Conservation (phyloP, 352 stramenopile species). For the Peronosclerospora sorghi region DNA sequence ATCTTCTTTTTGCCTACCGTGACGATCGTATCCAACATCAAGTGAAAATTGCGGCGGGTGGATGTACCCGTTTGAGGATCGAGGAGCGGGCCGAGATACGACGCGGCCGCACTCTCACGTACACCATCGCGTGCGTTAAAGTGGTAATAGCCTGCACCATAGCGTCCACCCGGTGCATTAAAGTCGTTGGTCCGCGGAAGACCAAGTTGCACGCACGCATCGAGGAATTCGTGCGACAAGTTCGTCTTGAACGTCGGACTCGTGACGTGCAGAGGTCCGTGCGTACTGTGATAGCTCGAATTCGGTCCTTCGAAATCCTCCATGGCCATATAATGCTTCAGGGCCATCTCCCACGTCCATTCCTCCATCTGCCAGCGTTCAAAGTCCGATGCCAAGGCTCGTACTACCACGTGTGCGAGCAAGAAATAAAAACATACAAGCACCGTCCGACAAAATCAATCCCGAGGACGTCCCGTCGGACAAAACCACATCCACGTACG, state of each 20-base stretch:
- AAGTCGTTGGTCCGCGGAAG: constrained; percentile 66
- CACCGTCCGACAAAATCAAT: constrained; percentile 86
- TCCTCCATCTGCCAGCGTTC: constrained; percentile 65
- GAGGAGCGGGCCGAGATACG: no score
- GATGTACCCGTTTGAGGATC: no score
- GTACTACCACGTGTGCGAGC: no score
- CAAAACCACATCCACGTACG: no score
- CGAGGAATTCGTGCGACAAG: no score
- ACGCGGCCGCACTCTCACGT: no score
- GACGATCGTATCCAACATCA: constrained; percentile 50
- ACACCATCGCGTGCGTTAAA: constrained; percentile 87
- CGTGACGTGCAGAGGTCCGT: no score
- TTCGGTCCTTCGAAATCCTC: constrained; percentile 59
- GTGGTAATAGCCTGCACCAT: constrained; percentile 75
- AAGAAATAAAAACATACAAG: constrained; percentile 1
- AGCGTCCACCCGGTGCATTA: constrained; percentile 57
- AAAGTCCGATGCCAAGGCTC: constrained; percentile 61
- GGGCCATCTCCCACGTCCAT: no score
- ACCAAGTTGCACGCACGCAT: no score
- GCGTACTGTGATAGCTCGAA: constrained; percentile 38
- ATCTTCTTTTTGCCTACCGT: constrained; percentile 24
- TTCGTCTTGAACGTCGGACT: no score
- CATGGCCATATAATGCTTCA: constrained; percentile 64
- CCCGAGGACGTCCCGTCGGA: no score
- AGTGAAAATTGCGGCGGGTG: no score